A percentile compares a stretch with the other conserved stretches of the same genome.
Conservation (phyloP, 2,329 filamentous ascomycete genomes). For the Biscogniauxia marginata region DNA sequence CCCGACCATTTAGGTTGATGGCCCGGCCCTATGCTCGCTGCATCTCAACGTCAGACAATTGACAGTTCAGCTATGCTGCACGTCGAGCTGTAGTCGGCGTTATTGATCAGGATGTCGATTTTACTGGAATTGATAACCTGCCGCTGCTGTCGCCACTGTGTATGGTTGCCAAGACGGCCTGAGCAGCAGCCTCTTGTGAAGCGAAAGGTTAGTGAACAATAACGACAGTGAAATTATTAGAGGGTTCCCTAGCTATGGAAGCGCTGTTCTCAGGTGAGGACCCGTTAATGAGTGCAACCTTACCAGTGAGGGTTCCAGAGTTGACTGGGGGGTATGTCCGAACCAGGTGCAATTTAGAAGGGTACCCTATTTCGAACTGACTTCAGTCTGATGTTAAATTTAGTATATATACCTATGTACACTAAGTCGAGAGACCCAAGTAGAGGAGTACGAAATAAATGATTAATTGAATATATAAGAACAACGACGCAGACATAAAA, state of each 20-base stretch:
- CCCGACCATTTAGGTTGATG: constrained; percentile 41
- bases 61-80: constrained; percentile 38
- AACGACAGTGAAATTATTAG: constrained; percentile 44
- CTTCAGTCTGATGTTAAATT: not conserved
- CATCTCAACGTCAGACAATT: constrained; percentile 37
- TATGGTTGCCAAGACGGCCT: constrained; percentile 22
- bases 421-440: no score
- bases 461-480: no score
- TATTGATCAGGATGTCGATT: constrained; percentile 40
- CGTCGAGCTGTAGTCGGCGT: constrained; percentile 22
- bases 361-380: not conserved
- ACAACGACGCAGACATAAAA: no score
- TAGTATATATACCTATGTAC: no score
- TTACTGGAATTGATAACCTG: not conserved
- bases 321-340: not conserved
- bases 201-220: constrained; percentile 49
- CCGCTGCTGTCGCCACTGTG: not conserved
- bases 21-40: constrained; percentile 39
- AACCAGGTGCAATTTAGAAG: no score
- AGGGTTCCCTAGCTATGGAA: constrained; percentile 43
- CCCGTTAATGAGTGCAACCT: constrained; percentile 52
- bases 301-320: constrained; percentile 22
- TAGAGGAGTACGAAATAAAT: no score
- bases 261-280: constrained; percentile 44
- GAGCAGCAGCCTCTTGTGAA: constrained; percentile 26